Base-by-base conservation (phyloP, 1,139 yeast genomes). In the Suhomyces yuchorum region DNA sequence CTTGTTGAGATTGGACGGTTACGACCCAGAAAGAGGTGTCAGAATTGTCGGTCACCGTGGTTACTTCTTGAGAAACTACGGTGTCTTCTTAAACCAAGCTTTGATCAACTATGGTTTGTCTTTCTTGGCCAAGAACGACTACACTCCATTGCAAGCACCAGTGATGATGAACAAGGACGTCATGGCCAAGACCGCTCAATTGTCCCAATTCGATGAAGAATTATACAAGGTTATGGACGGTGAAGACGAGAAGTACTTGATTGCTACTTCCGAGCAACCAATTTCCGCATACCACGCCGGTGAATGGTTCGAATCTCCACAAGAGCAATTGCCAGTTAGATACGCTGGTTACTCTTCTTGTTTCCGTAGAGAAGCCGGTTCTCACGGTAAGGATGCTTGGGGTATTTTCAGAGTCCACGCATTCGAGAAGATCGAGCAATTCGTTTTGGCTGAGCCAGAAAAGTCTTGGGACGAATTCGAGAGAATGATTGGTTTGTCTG, bases 321-420 rank as follows among this genome's bases (percentile, higher is more conserved):
- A 86, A 54, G 98, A 92, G 73, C 99, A 93, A 77, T 80, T 93
- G 62, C 99, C 99, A 53, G 82, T 90, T 56, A 84, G 89, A 73
- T 93, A 93, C 65, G 99, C 97, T 45, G 99, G 99, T 61, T 93
- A 86, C 77, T 91, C 98, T 28, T 87, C 97, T 45, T 93, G 99
- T 83, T 93, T 93, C 84, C 87, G 99, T 74, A 89, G 99, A 75
- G 99, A 93, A 77, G 99, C 99, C 51, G 99, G 99, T 58, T 86
- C 97, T 55, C 98, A 93, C 66, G 99, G 99, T 71, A 93, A 93
- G 73, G 99, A 93, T 66, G 99, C 99, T 41, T 95, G 99, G 99
- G 99, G 99, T 73, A 92, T 95, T 59, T 93, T 93, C 84, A 86
- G 99, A 74, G 99, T 93, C 51, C 99, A 93, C 68, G 96, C 96